A percentile compares a stretch with the other conserved stretches of the same genome.
These are phyloP conservation scores for Pseudogymnoascus sp. DNA, from an alignment of 2,329 filamentous ascomycete species.

Conservation along the genomic window DNA sequence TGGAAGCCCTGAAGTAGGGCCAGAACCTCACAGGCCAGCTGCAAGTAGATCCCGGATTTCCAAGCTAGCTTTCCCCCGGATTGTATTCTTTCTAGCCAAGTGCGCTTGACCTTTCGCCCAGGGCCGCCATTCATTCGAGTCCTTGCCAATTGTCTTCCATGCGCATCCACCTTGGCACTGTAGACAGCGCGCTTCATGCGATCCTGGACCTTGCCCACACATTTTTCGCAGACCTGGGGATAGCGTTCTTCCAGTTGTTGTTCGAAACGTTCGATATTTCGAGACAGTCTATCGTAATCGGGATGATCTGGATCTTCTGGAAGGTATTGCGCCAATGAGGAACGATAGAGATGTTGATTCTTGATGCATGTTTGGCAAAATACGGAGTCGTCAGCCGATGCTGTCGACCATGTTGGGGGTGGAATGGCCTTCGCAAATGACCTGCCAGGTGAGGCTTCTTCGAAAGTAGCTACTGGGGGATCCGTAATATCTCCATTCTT, in stretches of 20 bases:
- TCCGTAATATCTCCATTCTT: constrained; percentile 86
- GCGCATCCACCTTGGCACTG: constrained; percentile 44
- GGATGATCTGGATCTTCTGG: constrained; percentile 59
- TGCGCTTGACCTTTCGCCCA: constrained; percentile 29
- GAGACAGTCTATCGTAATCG: constrained; percentile 43
- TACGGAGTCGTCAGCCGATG: constrained; percentile 31
- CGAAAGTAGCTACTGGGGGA: constrained; percentile 59
- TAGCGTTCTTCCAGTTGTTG: constrained; percentile 71
- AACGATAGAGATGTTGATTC: constrained; percentile 77
- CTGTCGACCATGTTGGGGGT: constrained; percentile 28
- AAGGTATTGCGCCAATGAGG: constrained; percentile 72
- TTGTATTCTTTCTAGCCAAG: constrained; percentile 37
- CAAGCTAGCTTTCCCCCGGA: constrained; percentile 18
- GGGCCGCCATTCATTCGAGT: constrained; percentile 40
- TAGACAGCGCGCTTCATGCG: constrained; percentile 67
- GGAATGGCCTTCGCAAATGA: constrained; percentile 40
- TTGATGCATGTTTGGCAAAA: constrained; percentile 75
- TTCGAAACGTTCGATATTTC: constrained; percentile 59
- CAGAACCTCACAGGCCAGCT: constrained; percentile 23
- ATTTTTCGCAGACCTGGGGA: constrained; percentile 78
- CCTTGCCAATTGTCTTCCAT: constrained; percentile 52
- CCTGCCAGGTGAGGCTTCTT: constrained; percentile 34
- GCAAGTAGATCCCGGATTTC: constrained; percentile 22
- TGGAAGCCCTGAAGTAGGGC: not conserved
- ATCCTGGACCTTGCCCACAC: constrained; percentile 64